Percentiles rank a stretch among this genome's conserved stretches.
Evolutionary conservation across 768 basidiomycete species (phyloP).

Genomic region (Lactifluus echinatus): DNA sequence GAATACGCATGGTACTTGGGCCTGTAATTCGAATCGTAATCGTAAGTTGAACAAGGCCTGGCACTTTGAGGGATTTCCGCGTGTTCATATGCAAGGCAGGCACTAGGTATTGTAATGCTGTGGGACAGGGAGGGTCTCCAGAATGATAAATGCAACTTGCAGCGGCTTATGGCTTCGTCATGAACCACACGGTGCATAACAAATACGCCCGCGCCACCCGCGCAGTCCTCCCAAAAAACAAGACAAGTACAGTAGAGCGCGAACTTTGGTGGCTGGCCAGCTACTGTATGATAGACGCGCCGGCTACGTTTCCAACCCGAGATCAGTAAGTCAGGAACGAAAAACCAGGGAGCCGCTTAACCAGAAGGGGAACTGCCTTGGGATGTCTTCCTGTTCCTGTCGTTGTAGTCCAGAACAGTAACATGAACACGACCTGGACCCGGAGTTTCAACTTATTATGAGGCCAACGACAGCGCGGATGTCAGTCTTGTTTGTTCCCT

Average conservation of each 20-base stretch:
- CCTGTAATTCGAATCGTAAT: no score
- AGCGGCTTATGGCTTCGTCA: no score
- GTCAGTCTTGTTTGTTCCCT: no score
- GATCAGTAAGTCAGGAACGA: background rate
- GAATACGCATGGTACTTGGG: no score
- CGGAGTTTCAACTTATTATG: constrained; percentile 6
- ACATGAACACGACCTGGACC: background rate
- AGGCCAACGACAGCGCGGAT: background rate
- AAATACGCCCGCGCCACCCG: background rate
- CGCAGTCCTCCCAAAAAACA: background rate
- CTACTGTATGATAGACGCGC: no score
- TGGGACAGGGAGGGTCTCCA: background rate
- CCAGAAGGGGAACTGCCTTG: background rate
- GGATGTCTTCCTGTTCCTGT: background rate
- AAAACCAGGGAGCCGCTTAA: background rate
- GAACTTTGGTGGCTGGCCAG: background rate
- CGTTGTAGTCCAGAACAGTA: background rate
- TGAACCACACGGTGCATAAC: background rate
- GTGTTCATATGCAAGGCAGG: no score
- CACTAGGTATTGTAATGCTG: no score
- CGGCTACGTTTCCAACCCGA: background rate
- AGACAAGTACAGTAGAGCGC: background rate
- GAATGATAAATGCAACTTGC: no score
- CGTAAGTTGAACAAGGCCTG: no score
- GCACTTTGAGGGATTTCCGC: no score